phyloP scores from a whole-genome alignment of 1,284 basidiomycete genomes.

The Ustilago crameri region DNA sequence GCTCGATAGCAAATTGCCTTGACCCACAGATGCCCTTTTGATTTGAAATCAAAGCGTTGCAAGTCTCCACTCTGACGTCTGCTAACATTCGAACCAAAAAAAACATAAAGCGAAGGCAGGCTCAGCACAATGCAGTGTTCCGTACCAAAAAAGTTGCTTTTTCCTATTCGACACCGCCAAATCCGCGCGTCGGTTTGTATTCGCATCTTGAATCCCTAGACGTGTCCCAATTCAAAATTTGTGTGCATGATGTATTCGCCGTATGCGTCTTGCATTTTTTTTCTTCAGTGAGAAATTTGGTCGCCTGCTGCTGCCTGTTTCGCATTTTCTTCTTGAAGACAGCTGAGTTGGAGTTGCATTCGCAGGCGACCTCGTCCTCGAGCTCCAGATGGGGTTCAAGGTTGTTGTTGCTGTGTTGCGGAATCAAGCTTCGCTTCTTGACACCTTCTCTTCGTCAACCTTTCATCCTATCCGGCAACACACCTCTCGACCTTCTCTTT shows the following conservation, averaged over 20 bases:
- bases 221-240: slow-evolving; percentile 19
- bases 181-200: slow-evolving; percentile 11
- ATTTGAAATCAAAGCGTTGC: slow-evolving; percentile 28
- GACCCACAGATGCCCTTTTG: slow-evolving; percentile 20
- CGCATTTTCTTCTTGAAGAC: background rate
- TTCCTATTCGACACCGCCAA: slow-evolving; percentile 4
- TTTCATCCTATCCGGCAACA: background rate
- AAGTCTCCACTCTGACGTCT: background rate
- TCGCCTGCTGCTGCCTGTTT: background rate
- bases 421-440: slow-evolving; percentile 10
- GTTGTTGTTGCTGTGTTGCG: background rate
- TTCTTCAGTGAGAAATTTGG: background rate
- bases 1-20: background rate
- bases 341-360: slow-evolving; percentile 11
- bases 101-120: too few species aligned
- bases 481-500: slow-evolving; percentile 1
- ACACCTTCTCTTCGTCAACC: slow-evolving; percentile 13
- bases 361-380: background rate
- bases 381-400: background rate
- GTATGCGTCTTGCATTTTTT: slow-evolving; percentile 10
- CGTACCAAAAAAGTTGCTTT: background rate
- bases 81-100: too few species aligned
- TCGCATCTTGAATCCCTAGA: slow-evolving; percentile 6
- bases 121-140: background rate
- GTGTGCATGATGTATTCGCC: background rate